Evolutionary conservation across 2,329 filamentous ascomycete species (phyloP).

Genomic region (Sarocladium kiliense): DNA sequence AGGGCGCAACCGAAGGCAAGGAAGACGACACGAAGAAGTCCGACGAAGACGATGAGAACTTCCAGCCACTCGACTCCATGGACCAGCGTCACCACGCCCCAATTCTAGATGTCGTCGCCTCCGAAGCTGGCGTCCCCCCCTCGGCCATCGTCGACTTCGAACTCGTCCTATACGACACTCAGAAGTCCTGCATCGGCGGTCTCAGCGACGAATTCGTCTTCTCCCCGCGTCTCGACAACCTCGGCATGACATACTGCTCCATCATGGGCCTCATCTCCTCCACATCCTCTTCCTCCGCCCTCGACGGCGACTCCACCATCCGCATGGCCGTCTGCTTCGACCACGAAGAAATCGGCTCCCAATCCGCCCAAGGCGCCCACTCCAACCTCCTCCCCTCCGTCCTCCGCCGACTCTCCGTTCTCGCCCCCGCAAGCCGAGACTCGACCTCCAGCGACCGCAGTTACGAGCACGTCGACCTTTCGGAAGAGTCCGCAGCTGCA

Average conservation of each 20-base stretch:
- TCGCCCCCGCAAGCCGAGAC: constrained; percentile 60
- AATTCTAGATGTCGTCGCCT: constrained; percentile 78
- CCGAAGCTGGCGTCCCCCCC: constrained; percentile 62
- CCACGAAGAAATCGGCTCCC: constrained; percentile 94
- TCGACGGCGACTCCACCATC: constrained; percentile 75
- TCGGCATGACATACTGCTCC: constrained; percentile 94
- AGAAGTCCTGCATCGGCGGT: constrained; percentile 83
- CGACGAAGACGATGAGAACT: constrained; percentile 42
- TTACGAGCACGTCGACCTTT: constrained; percentile 51
- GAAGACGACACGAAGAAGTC: constrained; percentile 28
- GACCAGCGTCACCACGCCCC: constrained; percentile 84
- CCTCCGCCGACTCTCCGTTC: constrained; percentile 76
- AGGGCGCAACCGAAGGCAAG: constrained; percentile 50
- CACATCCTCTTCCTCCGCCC: constrained; percentile 53
- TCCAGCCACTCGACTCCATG: constrained; percentile 71
- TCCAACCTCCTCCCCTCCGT: constrained; percentile 87
- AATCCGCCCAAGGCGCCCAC: constrained; percentile 87
- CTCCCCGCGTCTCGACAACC: constrained; percentile 90
- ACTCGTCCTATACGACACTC: constrained; percentile 93
- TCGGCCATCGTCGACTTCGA: constrained; percentile 87
- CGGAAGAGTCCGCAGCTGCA: constrained; percentile 71
- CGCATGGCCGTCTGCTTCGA: constrained; percentile 94
- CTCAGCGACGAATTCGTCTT: constrained; percentile 93
- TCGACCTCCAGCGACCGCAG: constrained; percentile 56
- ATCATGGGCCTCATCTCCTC: constrained; percentile 82